A percentile compares a stretch with the other conserved stretches of the same genome.
These are phyloP conservation scores for Thielaviopsis punctulata DNA, from an alignment of 2,329 filamentous ascomycete genomes.

Conservation along the genomic window DNA sequence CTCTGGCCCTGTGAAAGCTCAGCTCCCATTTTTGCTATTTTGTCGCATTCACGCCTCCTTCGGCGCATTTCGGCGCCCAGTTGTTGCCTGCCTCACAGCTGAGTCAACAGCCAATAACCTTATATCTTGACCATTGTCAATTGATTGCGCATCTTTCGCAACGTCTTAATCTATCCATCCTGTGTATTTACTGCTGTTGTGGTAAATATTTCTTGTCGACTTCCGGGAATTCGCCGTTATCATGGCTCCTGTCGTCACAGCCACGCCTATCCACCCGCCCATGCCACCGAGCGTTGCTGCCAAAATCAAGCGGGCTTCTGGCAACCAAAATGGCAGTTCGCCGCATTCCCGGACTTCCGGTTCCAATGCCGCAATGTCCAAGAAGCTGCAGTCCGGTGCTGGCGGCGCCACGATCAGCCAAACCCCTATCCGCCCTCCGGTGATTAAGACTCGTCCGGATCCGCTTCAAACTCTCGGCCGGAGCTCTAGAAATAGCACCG, in stretches of 20 bases:
- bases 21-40: not conserved
- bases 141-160: not conserved
- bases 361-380: conserved; percentile 38
- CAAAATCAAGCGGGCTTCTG: conserved; percentile 51
- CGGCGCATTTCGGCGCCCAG: conserved; percentile 9
- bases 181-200: not conserved
- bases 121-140: not conserved
- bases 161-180: not conserved
- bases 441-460: conserved; percentile 22
- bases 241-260: conserved; percentile 40
- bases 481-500: conserved; percentile 33
- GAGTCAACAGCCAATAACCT: not conserved
- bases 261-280: conserved; percentile 25
- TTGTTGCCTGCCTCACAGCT: conserved; percentile 1
- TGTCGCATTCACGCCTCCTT: conserved; percentile 8
- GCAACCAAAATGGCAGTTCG: conserved; percentile 47
- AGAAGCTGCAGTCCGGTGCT: conserved; percentile 27
- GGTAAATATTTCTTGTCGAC: not conserved
- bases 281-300: conserved; percentile 13
- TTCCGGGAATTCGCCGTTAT: conserved; percentile 3
- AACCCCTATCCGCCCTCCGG: conserved; percentile 9
- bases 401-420: not conserved
- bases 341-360: conserved; percentile 43
- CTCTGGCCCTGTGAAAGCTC: not conserved
- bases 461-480: conserved; percentile 26